phyloP scores from a whole-genome alignment of 1,284 basidiomycete genomes.

The Pseudozyma tsukubaensis region DNA sequence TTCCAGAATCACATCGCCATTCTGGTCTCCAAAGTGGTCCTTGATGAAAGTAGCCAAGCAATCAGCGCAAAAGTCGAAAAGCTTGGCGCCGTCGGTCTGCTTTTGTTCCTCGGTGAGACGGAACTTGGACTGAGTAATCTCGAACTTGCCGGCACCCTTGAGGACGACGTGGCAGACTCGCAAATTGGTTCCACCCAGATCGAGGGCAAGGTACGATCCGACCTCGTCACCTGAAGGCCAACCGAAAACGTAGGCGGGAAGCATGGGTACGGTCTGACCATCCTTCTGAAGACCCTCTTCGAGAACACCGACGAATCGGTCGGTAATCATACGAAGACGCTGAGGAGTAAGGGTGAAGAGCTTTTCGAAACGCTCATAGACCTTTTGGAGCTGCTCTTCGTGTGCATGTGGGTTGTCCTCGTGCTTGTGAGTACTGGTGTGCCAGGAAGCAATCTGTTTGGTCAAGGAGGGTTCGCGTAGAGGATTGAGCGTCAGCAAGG shows the following conservation, averaged over 20 bases:
- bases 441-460: conserved; percentile 62
- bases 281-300: conserved; percentile 85
- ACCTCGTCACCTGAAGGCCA: conserved; percentile 91
- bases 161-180: conserved; percentile 96
- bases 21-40: conserved; percentile 75
- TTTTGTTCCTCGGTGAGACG: conserved; percentile 97
- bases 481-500: conserved; percentile 25
- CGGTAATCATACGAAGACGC: conserved; percentile 76
- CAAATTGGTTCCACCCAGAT: conserved; percentile 93
- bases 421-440: conserved; percentile 59
- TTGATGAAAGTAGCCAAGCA: conserved; percentile 89
- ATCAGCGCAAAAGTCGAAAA: conserved; percentile 98
- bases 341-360: conserved; percentile 63
- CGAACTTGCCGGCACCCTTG: conserved; percentile 91
- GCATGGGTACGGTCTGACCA: conserved; percentile 90
- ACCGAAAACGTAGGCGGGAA: conserved; percentile 96
- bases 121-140: conserved; percentile 97
- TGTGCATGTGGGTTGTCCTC: conserved; percentile 52
- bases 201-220: conserved; percentile 91
- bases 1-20: conserved; percentile 75
- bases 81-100: conserved; percentile 90
- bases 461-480: conserved; percentile 6
- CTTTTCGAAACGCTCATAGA: conserved; percentile 55
- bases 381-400: conserved; percentile 58
- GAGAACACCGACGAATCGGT: conserved; percentile 91